Evolutionary conservation across 306 rosid species (phyloP).

Genomic region (Fagus sylvatica): DNA sequence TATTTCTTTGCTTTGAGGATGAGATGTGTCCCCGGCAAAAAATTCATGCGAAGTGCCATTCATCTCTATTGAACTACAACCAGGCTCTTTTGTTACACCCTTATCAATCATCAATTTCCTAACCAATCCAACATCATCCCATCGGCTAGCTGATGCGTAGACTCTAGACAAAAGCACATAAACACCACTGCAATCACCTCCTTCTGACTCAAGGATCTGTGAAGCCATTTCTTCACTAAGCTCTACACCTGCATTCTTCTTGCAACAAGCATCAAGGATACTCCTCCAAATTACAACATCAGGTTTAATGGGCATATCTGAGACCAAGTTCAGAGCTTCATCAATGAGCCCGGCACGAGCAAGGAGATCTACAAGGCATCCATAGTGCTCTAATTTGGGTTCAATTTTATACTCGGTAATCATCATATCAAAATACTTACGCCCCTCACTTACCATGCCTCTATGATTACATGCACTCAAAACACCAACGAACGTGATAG

Average conservation of each 20-base stretch:
- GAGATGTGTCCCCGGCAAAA: conserved; percentile 80
- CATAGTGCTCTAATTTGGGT: conserved; percentile 72
- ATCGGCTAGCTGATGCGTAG: conserved; percentile 66
- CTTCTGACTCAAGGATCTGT: conserved; percentile 52
- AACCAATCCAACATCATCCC: conserved; percentile 69
- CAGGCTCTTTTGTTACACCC: conserved; percentile 70
- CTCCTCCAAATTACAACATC: conserved; percentile 87
- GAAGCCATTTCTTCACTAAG: conserved; percentile 62
- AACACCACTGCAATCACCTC: conserved; percentile 53
- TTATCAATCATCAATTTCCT: conserved; percentile 67
- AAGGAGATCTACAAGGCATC: conserved; percentile 79
- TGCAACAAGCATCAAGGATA: conserved; percentile 71
- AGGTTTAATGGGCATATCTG: conserved; percentile 68
- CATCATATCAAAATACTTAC: conserved; percentile 59
- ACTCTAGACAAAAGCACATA: conserved; percentile 74
- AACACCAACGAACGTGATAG: conserved; percentile 74
- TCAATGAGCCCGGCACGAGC: conserved; percentile 61
- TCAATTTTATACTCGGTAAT: conserved; percentile 46
- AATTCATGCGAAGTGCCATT: conserved; percentile 68
- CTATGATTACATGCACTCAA: conserved; percentile 75
- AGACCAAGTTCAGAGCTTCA: conserved; percentile 63
- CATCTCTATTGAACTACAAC: conserved; percentile 71
- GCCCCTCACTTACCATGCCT: conserved; percentile 67
- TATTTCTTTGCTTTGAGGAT: conserved; percentile 52
- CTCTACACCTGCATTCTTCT: conserved; percentile 66